Evolutionary conservation across 176 grass and related monocot species (phyloP).

Genomic region (Pontederia paniculata): DNA sequence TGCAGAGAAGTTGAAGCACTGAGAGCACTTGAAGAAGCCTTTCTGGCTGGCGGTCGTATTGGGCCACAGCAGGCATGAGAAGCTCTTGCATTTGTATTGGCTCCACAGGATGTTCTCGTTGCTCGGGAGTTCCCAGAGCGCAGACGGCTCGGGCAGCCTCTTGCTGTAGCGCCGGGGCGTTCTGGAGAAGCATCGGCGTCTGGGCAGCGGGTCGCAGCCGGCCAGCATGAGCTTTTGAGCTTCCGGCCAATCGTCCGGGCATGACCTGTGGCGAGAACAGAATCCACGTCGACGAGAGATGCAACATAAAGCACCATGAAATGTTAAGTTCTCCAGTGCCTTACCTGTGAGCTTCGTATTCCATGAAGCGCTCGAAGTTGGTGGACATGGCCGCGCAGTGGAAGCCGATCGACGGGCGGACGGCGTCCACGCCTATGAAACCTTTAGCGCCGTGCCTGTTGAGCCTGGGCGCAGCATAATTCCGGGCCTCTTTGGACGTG

Average conservation of each 20-base stretch:
- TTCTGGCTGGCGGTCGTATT: constrained; percentile 19
- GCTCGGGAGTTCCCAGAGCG: constrained; percentile 29
- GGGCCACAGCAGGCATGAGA: constrained; percentile 19
- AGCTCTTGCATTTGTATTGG: constrained; percentile 34
- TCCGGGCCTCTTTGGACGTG: too few relatives aligned
- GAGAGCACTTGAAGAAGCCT: constrained; percentile 38
- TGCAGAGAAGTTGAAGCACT: constrained; percentile 33
- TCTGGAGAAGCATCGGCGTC: constrained; percentile 31
- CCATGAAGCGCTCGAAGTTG: too few relatives aligned
- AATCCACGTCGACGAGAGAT: too few relatives aligned
- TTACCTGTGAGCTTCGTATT: too few relatives aligned
- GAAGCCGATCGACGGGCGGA: too few relatives aligned
- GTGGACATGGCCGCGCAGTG: too few relatives aligned
- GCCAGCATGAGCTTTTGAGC: constrained; percentile 34
- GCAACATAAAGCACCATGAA: too few relatives aligned
- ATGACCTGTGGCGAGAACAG: background rate
- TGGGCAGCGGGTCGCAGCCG: constrained; percentile 33
- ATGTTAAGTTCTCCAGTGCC: too few relatives aligned
- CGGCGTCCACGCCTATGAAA: too few relatives aligned
- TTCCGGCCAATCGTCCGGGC: constrained; percentile 35
- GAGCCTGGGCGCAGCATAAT: too few relatives aligned
- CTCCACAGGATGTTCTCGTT: constrained; percentile 31
- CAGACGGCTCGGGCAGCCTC: constrained; percentile 15
- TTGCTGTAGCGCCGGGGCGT: constrained; percentile 26
- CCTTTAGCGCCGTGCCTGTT: too few relatives aligned